phyloP scores from a whole-genome alignment of 2,329 filamentous ascomycete species.

The Aspergillus fumigatiaffinis region DNA sequence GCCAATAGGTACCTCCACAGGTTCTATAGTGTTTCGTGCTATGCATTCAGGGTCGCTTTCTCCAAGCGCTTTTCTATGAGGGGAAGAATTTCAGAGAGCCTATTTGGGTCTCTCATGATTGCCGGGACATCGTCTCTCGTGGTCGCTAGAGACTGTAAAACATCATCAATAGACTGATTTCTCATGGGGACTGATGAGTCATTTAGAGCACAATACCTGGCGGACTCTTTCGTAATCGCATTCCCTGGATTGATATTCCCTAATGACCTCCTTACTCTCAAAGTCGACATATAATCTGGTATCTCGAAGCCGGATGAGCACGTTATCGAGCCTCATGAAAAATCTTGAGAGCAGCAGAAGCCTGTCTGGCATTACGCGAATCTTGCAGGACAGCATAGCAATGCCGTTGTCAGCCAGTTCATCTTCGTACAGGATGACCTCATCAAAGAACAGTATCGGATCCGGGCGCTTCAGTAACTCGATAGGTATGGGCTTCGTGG shows the following conservation, averaged over 20 bases:
- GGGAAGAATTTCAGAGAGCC: conserved; percentile 65
- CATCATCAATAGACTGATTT: conserved; percentile 1
- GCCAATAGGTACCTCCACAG: neutral
- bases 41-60: conserved; percentile 32
- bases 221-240: conserved; percentile 73
- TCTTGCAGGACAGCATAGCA: conserved; percentile 81
- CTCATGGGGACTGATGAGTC: neutral
- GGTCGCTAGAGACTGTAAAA: conserved; percentile 46
- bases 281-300: conserved; percentile 93
- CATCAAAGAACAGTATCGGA: conserved; percentile 94
- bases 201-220: conserved; percentile 46
- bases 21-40: conserved; percentile 1
- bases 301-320: conserved; percentile 81
- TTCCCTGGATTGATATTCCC: conserved; percentile 89
- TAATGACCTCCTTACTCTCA: conserved; percentile 68
- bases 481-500: conserved; percentile 66
- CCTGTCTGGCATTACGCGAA: conserved; percentile 85
- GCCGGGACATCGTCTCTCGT: conserved; percentile 70
- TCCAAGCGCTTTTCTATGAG: conserved; percentile 68
- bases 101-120: conserved; percentile 74
- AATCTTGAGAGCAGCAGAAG: conserved; percentile 80
- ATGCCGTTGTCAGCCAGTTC: conserved; percentile 98
- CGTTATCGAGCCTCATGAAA: conserved; percentile 90
- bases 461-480: conserved; percentile 84
- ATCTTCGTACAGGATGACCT: conserved; percentile 94